Conservation (phyloP, 129 eudicot species). For the Tagetes erecta region DNA sequence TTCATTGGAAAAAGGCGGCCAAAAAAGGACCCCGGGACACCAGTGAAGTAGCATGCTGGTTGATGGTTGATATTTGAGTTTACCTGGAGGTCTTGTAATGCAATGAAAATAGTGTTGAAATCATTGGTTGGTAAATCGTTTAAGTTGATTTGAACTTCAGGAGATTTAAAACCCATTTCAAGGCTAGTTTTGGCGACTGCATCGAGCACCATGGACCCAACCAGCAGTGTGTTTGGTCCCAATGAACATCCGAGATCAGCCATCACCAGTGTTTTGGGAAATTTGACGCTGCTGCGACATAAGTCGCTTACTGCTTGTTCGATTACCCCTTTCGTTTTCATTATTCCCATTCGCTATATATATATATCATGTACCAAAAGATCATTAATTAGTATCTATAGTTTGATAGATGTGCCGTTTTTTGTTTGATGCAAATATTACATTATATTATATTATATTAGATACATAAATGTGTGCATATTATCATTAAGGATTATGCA, state of each 20-base stretch:
- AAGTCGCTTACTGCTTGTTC: constrained; percentile 25
- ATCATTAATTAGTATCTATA: no score
- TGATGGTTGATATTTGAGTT: constrained; percentile 15
- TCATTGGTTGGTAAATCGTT: constrained; percentile 88
- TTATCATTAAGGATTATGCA: no score
- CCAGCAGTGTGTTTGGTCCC: constrained; percentile 68
- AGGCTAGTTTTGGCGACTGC: constrained; percentile 33
- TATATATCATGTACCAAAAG: neutral
- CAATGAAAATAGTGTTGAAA: constrained; percentile 60
- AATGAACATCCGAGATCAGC: constrained; percentile 83
- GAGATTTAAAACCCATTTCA: constrained; percentile 35
- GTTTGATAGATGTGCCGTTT: no score
- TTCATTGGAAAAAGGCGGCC: constrained; percentile 46
- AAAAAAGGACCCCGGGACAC: constrained; percentile 70
- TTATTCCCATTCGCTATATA: constrained; percentile 42
- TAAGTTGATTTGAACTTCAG: constrained; percentile 56
- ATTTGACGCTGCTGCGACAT: neutral
- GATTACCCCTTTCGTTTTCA: constrained; percentile 25
- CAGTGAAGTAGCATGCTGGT: constrained; percentile 51
- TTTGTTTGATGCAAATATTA: no score
- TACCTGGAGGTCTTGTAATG: constrained; percentile 40
- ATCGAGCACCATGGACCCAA: constrained; percentile 42
- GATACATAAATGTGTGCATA: no score
- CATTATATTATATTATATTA: no score
- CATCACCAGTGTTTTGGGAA: constrained; percentile 42